phyloP scores from a whole-genome alignment of 345 rosid genomes.

The Cardamine chenopodiifolia region DNA sequence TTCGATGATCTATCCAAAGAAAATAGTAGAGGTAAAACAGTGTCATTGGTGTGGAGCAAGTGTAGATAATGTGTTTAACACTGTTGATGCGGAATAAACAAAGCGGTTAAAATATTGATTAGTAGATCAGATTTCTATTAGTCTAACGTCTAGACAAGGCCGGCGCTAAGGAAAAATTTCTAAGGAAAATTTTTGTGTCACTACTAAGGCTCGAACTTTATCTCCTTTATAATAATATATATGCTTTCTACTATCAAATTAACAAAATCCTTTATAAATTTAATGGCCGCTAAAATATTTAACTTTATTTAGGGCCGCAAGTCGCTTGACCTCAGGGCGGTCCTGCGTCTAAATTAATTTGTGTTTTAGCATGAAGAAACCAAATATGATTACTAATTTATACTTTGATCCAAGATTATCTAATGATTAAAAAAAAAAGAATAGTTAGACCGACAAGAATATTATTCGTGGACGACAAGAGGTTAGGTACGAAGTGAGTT shows the following conservation, averaged over 20 bases:
- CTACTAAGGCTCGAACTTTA: too few relatives aligned
- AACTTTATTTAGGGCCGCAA: too few relatives aligned
- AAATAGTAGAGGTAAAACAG: neutral
- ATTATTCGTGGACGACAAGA: conserved; percentile 17
- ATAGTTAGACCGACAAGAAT: neutral
- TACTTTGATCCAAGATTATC: neutral
- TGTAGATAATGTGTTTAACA: neutral
- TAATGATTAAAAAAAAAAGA: neutral
- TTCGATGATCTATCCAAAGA: neutral
- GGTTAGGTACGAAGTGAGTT: conserved; percentile 31
- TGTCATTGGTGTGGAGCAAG: neutral
- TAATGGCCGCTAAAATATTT: too few relatives aligned
- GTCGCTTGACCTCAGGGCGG: too few relatives aligned
- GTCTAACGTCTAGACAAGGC: too few relatives aligned
- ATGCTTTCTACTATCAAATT: too few relatives aligned
- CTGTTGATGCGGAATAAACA: neutral
- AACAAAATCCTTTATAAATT: too few relatives aligned
- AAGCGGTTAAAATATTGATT: neutral
- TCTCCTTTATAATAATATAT: too few relatives aligned
- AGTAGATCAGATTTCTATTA: too few relatives aligned
- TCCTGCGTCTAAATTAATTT: too few relatives aligned
- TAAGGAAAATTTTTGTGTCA: too few relatives aligned
- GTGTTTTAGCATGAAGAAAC: neutral
- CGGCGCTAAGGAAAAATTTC: too few relatives aligned
- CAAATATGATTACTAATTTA: neutral